A percentile compares a stretch with the other conserved stretches of the same genome.
Evolutionary conservation across 1,284 basidiomycete genomes (phyloP).

Genomic region (Rhodotorula mucilaginosa): DNA sequence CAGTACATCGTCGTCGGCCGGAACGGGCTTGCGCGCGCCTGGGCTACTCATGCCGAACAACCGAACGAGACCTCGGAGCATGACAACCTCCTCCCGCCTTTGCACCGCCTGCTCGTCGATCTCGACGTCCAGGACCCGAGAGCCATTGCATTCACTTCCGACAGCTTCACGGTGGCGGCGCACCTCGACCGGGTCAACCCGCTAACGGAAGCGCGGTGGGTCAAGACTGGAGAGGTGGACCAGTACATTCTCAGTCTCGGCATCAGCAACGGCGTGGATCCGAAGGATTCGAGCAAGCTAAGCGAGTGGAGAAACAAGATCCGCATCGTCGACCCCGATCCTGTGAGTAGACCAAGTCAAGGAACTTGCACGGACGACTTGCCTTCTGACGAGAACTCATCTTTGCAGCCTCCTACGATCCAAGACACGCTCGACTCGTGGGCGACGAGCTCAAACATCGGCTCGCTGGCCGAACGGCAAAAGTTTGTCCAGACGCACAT

Average conservation of each 20-base stretch:
- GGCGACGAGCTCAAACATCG: slow-evolving; percentile 74
- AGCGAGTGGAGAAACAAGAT: slow-evolving; percentile 85
- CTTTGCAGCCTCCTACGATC: slow-evolving; percentile 76
- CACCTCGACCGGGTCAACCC: slow-evolving; percentile 82
- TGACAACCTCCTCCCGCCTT: slow-evolving; percentile 43
- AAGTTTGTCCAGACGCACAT: slow-evolving; percentile 84
- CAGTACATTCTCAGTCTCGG: slow-evolving; percentile 84
- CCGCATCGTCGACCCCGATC: slow-evolving; percentile 87
- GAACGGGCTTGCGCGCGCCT: slow-evolving; percentile 35
- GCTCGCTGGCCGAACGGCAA: slow-evolving; percentile 70
- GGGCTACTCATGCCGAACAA: slow-evolving; percentile 13
- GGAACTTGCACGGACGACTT: no score
- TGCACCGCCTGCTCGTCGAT: slow-evolving; percentile 39
- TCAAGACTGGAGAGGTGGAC: slow-evolving; percentile 85
- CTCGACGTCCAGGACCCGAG: slow-evolving; percentile 14
- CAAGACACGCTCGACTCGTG: slow-evolving; percentile 82
- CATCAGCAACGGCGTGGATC: slow-evolving; percentile 55
- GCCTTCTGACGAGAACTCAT: background rate
- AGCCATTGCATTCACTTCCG: background rate
- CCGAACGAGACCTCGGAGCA: slow-evolving; percentile 7
- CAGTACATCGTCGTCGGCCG: slow-evolving; percentile 44
- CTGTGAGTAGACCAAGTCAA: slow-evolving; percentile 62
- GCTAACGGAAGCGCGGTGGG: slow-evolving; percentile 91
- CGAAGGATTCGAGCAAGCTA: slow-evolving; percentile 38
- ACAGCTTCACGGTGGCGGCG: slow-evolving; percentile 49